A percentile compares a stretch with the other conserved stretches of the same genome.
These are phyloP conservation scores for Blastomyces gilchristii DNA, from an alignment of 2,329 filamentous ascomycete genomes.

Conservation along the genomic window DNA sequence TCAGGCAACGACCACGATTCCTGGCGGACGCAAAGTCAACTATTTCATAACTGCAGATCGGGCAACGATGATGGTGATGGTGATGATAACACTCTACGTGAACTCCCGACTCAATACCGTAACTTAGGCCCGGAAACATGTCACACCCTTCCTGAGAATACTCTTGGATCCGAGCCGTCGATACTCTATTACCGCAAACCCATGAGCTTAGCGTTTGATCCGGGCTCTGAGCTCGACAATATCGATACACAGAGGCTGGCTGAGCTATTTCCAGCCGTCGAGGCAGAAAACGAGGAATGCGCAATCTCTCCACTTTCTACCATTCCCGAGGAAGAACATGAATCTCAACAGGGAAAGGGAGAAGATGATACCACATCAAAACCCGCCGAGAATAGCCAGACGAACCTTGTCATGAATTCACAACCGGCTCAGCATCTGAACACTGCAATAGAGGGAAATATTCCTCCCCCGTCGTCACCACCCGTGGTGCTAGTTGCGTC, in stretches of 20 bases:
- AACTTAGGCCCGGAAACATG: background rate
- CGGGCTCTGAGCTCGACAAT: constrained; percentile 19
- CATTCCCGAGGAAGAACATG: background rate
- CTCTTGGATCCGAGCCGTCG: constrained; percentile 5
- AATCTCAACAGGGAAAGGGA: background rate
- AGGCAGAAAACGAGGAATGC: background rate
- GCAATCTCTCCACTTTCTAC: constrained; percentile 5
- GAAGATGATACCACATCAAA: constrained; percentile 13
- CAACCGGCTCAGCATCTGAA: constrained; percentile 17
- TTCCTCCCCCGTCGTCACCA: constrained; percentile 18
- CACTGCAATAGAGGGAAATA: constrained; percentile 9
- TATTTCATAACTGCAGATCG: background rate
- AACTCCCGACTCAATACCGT: background rate
- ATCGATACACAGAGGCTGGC: constrained; percentile 27
- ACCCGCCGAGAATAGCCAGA: constrained; percentile 18
- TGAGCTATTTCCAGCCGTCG: constrained; percentile 28
- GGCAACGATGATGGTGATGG: background rate
- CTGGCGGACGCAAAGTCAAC: background rate
- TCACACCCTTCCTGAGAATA: background rate
- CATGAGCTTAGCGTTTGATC: constrained; percentile 18
- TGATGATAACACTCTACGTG: background rate
- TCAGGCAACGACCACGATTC: constrained; percentile 6
- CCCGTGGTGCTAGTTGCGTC: constrained; percentile 33
- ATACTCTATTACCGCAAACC: constrained; percentile 27
- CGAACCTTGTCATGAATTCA: constrained; percentile 32